Percentiles rank a stretch among this genome's conserved stretches.
These are phyloP conservation scores for Eucalyptus cladocalyx DNA, from an alignment of 345 rosid genomes.

Conservation along the genomic window DNA sequence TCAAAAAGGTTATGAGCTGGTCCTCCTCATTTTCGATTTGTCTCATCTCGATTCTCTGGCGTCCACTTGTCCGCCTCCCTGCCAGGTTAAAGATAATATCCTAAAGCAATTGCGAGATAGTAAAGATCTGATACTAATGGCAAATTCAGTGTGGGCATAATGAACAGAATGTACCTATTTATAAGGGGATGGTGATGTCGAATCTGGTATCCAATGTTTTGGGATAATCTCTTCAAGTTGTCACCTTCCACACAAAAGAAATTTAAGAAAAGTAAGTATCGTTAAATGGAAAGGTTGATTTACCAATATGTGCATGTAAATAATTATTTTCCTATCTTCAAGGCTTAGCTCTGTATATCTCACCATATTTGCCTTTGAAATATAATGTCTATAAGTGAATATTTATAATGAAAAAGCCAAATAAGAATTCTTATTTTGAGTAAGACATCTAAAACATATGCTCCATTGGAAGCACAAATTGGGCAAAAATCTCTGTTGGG, in stretches of 20 bases:
- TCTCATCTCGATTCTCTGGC: not conserved
- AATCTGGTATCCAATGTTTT: not conserved
- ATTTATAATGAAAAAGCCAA: not conserved
- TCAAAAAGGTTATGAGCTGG: not conserved
- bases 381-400: not conserved
- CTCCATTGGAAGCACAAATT: not conserved
- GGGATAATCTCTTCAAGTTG: not conserved
- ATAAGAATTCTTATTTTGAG: not conserved
- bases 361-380: not conserved
- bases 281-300: not conserved
- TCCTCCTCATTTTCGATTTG: not conserved
- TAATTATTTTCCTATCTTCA: not conserved
- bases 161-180: not conserved
- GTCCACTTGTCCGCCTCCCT: not conserved
- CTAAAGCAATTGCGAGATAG: not conserved
- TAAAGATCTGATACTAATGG: not conserved
- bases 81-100: not conserved
- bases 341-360: not conserved
- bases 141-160: not conserved
- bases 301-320: not conserved
- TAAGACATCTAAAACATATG: not conserved
- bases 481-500: not conserved
- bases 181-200: not conserved
- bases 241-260: not conserved
- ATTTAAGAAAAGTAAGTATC: not conserved